phyloP scores from a whole-genome alignment of 805 yeast genomes.

The Wickerhamiella sorbophila region DNA sequence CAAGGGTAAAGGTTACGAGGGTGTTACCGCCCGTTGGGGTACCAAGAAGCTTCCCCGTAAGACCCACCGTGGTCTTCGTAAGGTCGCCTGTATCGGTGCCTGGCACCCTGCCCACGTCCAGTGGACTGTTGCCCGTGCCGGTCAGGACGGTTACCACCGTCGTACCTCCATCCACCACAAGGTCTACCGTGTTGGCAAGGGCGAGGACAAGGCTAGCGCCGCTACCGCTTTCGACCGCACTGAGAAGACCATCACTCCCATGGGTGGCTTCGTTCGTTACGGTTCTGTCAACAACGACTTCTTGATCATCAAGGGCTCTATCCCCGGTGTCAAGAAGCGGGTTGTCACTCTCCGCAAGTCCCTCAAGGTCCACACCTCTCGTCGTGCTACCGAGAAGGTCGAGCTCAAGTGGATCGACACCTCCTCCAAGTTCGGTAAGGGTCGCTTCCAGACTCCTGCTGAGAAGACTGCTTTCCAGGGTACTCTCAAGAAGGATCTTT shows the following conservation, averaged over 20 bases:
- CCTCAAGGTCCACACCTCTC: constrained; percentile 91
- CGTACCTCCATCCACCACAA: constrained; percentile 99
- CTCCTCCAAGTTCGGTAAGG: constrained; percentile 99
- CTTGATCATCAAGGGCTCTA: constrained; percentile 94
- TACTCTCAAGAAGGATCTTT: constrained; percentile 95
- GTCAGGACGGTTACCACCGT: constrained; percentile 99
- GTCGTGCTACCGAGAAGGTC: constrained; percentile 94
- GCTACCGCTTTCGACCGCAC: constrained; percentile 98
- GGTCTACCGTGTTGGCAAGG: constrained; percentile 98
- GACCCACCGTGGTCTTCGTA: constrained; percentile 99
- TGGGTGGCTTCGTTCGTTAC: constrained; percentile 99
- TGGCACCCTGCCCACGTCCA: constrained; percentile 99
- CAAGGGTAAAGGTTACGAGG: constrained; percentile 99
- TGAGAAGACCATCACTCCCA: constrained; percentile 97
- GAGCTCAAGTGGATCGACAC: constrained; percentile 99
- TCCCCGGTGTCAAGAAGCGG: constrained; percentile 99
- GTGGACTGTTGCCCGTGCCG: constrained; percentile 99
- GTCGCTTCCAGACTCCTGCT: constrained; percentile 99
- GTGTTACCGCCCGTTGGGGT: constrained; percentile 99
- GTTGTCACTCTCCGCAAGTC: constrained; percentile 98
- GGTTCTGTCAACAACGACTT: constrained; percentile 97
- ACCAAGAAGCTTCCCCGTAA: constrained; percentile 99
- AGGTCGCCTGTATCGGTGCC: constrained; percentile 99
- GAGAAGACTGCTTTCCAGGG: constrained; percentile 99
- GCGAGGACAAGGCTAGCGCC: constrained; percentile 85